These are phyloP conservation scores for Phylloporus rhodoxanthus DNA, from an alignment of 768 basidiomycete species.

Conservation along the genomic window DNA sequence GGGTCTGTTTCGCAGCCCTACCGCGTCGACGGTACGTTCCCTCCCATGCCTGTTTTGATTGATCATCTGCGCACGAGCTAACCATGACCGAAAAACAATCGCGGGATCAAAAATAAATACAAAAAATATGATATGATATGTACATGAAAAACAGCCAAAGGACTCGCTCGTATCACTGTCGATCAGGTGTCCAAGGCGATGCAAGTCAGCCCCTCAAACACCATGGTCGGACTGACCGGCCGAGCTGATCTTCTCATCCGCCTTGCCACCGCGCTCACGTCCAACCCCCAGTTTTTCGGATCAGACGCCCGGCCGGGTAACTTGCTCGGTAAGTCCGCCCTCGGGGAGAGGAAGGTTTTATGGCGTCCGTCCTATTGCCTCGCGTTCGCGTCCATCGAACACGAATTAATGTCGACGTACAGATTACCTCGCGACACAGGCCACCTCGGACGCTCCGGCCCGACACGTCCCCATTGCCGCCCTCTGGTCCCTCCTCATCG, in stretches of 20 bases:
- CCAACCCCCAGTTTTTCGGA: conserved; percentile 68
- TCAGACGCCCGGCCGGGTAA: conserved; percentile 72
- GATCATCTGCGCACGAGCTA: not conserved
- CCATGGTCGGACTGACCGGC: conserved; percentile 88
- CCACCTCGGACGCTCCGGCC: conserved; percentile 36
- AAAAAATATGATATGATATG: not conserved
- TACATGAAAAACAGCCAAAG: conserved; percentile 48
- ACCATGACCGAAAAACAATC: not conserved
- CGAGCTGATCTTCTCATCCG: conserved; percentile 71
- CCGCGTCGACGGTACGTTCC: conserved; percentile 67
- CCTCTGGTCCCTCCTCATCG: conserved; percentile 79
- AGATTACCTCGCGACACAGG: conserved; percentile 68
- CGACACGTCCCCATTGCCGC: conserved; percentile 62
- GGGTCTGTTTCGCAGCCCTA: conserved; percentile 49
- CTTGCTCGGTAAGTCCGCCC: conserved; percentile 54
- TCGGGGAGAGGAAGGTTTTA: not conserved
- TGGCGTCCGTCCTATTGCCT: not conserved
- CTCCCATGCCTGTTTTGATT: not conserved
- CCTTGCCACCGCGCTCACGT: conserved; percentile 64
- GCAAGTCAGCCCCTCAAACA: conserved; percentile 74
- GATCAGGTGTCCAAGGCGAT: conserved; percentile 59
- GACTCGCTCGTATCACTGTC: conserved; percentile 57
- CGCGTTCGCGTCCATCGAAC: not conserved
- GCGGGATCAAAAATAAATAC: not conserved
- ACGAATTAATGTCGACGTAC: not conserved